Base-by-base conservation (phyloP, 768 basidiomycete species). In the Lepiota venenata region DNA sequence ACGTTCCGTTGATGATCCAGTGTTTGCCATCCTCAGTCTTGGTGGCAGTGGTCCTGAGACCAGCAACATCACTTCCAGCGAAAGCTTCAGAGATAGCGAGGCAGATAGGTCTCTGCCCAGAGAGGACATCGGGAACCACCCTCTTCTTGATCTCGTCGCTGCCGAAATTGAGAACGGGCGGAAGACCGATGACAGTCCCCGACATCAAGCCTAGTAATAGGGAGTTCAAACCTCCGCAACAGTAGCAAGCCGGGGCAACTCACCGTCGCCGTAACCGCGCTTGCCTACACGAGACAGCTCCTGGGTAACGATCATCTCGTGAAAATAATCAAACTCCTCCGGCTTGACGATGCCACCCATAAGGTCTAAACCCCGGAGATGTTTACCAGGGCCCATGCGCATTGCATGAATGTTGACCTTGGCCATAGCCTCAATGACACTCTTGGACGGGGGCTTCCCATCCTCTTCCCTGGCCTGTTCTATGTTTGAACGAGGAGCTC, bases 341-440 rank as follows among this genome's bases (percentile, higher is more conserved):
- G 92, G 87, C 58, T 82, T 82, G 39, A 95, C 85, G 21, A 87
- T 64, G 3, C 93, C 95, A 49, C 80, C 83, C 79, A 93, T 86
- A 21, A 98, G 73, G 29, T 76, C 81, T 18, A 83, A 75, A 6
- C 74, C 72, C 61, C 89, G 79, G 20, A 98, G 76, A 62, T 97
- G 93, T 67, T 90, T 90, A 22, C 93, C 93, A 20, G 95, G 95
- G 14, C 96, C 96, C 71, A 95, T 77, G 16, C 91, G 84, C 94
- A 97, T 96, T 12, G 91, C 90, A 65, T 92, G 89, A 16, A 98
- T 52, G 62, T 93, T 85, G 27, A 81, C 49, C 47, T 84, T 83
- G 14, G 70, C 72, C 89, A 96, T 89, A 57, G 83, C 82, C 61
- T 93, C 83, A 46, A 94, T 73, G 32, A 96, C 87, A 47, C 73